These are phyloP conservation scores for Plectosphaerella cucumerina DNA, from an alignment of 2,329 filamentous ascomycete species.

Conservation along the genomic window DNA sequence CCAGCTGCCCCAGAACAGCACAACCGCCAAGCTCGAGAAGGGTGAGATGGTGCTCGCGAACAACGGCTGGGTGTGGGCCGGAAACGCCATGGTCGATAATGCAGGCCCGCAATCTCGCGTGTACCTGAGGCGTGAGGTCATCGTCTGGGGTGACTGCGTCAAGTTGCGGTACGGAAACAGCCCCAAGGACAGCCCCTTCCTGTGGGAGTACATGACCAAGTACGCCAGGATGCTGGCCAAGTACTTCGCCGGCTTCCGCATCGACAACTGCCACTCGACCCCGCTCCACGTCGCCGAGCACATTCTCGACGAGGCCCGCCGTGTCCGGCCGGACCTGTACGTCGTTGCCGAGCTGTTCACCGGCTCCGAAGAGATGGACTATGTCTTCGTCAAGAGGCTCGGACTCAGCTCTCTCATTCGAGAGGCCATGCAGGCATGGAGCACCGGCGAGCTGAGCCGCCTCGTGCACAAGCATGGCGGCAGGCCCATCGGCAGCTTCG, in stretches of 20 bases:
- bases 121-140: constrained; percentile 94
- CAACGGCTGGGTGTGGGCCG: constrained; percentile 99
- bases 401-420: constrained; percentile 89
- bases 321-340: constrained; percentile 80
- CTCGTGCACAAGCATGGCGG: constrained; percentile 92
- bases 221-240: constrained; percentile 92
- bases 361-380: constrained; percentile 93
- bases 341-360: constrained; percentile 95
- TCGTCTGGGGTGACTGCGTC: constrained; percentile 97
- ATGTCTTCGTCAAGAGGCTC: constrained; percentile 88
- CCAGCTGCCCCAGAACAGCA: constrained; percentile 72
- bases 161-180: constrained; percentile 85
- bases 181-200: constrained; percentile 81
- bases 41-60: constrained; percentile 82
- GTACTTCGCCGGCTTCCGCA: constrained; percentile 91
- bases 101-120: constrained; percentile 84
- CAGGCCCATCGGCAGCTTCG: constrained; percentile 93
- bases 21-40: constrained; percentile 70
- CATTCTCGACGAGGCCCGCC: constrained; percentile 88
- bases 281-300: constrained; percentile 92
- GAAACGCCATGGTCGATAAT: constrained; percentile 90
- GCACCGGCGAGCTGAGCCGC: constrained; percentile 84
- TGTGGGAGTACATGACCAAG: constrained; percentile 94
- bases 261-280: constrained; percentile 97
- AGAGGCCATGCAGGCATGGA: constrained; percentile 98